phyloP scores from a whole-genome alignment of 768 basidiomycete genomes.

The Tricholoma sp. region DNA sequence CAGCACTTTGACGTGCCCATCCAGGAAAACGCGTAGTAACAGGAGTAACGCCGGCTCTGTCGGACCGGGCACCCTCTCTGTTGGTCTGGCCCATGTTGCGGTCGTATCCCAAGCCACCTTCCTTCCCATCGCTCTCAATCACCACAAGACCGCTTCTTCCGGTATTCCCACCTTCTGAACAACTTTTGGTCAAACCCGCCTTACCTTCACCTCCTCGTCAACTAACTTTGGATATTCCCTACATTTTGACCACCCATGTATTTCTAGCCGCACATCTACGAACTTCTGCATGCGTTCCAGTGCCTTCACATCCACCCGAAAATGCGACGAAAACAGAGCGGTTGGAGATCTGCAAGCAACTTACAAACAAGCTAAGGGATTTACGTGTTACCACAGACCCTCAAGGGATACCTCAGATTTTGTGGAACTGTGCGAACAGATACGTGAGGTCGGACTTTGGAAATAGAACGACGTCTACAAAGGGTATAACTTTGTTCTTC shows the following conservation, averaged over 20 bases:
- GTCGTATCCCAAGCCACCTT: constrained; percentile 20
- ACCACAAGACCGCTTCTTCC: constrained; percentile 26
- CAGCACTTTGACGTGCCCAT: too few species aligned
- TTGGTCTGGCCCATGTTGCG: neutral
- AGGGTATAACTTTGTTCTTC: constrained; percentile 67
- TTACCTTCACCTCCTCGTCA: constrained; percentile 36
- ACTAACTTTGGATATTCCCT: constrained; percentile 30
- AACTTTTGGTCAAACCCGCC: constrained; percentile 24
- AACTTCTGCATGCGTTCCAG: constrained; percentile 35
- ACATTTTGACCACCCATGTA: constrained; percentile 47
- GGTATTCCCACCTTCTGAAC: constrained; percentile 30
- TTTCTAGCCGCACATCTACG: constrained; percentile 50
- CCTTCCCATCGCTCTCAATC: constrained; percentile 24
- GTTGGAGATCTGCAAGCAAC: constrained; percentile 19
- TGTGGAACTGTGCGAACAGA: constrained; percentile 74
- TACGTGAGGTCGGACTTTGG: constrained; percentile 42
- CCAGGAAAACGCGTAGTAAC: too few species aligned
- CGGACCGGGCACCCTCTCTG: too few species aligned
- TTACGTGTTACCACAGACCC: constrained; percentile 27
- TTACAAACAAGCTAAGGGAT: constrained; percentile 20
- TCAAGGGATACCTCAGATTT: constrained; percentile 35
- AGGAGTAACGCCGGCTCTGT: too few species aligned
- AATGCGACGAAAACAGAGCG: constrained; percentile 35
- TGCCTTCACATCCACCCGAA: constrained; percentile 26
- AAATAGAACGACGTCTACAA: constrained; percentile 14